Base-by-base conservation (phyloP, 495 filamentous ascomycete species). In the Penicilliopsis zonata region DNA sequence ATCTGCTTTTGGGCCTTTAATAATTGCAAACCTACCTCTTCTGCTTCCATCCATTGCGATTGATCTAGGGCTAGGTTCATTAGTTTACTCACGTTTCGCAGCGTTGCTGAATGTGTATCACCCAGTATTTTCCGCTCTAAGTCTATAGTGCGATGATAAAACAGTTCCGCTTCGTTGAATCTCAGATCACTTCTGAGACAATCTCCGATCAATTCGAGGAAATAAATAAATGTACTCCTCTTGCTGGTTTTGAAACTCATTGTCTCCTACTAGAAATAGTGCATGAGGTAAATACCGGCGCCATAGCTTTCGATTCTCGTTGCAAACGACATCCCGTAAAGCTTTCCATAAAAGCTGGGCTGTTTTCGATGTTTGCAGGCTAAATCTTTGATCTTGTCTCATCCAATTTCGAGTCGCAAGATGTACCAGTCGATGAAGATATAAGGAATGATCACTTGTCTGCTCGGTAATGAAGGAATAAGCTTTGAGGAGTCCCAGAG, bases 231-330 rank as follows among this genome's bases (percentile, higher is more conserved):
- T 14, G 2, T n/a, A 7, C 9, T 35, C 3, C 21, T 30, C 3
- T 28, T 2, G 14, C 9, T 33, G 5, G 5, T 18, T 12, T 4
- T 24, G 10, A 9, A 33, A 26, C 15, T 40, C 24, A 2, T 41
- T 34, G 21, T 27, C 41, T 20, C 36, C 12, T 24, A 31, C 1
- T 19, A 43, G 30, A 25, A 16, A 32, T 17, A 36, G 19, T 29
- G 43, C 42, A 40, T 56, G 54, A 33, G 50, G 51, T 22, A 59
- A 25, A 38, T 59, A 52, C 28, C 36, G 28, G 9, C 38, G 31
- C 50, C 44, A 52, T 9, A 42, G 28, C 31, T 13, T 30, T 9
- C 36, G 49, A 39, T 53, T 46, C 17, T 46, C 17, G 17, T 36
- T 22, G 1, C 52, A 34, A 34, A 40, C 43, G n/a, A n/a, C n/a